Conservation (phyloP, 1,139 yeast genomes). For the Taphrina populina region DNA sequence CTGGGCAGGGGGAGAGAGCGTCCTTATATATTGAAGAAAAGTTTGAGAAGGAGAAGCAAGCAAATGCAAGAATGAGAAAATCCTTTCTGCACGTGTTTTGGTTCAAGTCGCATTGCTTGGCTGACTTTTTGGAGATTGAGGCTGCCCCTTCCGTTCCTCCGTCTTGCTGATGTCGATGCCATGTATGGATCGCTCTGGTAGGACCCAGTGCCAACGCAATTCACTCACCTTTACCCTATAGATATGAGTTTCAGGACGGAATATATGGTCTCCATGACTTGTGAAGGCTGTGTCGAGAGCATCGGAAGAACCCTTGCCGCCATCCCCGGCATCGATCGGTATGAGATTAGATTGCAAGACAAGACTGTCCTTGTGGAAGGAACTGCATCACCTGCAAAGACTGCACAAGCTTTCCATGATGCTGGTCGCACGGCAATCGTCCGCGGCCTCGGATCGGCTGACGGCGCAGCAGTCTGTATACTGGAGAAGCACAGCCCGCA, state of each 20-base stretch:
- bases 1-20: conserved; percentile 6
- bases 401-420: conserved; percentile 63
- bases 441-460: conserved; percentile 83
- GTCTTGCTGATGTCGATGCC: too few relatives aligned
- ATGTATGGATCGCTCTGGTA: too few relatives aligned
- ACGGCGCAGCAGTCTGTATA: conserved; percentile 89
- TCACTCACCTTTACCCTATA: not conserved
- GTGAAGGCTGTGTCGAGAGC: conserved; percentile 65
- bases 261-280: conserved; percentile 76
- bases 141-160: too few relatives aligned
- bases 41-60: too few relatives aligned
- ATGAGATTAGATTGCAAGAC: conserved; percentile 55
- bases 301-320: conserved; percentile 56
- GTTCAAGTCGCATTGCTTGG: too few relatives aligned
- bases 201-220: too few relatives aligned
- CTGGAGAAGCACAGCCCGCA: conserved; percentile 65
- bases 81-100: too few relatives aligned
- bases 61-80: too few relatives aligned
- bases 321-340: conserved; percentile 51
- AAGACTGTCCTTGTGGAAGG: conserved; percentile 68
- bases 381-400: conserved; percentile 63
- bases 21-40: conserved; percentile 16
- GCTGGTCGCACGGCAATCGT: conserved; percentile 87
- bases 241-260: conserved; percentile 50
- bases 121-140: too few relatives aligned